Evolutionary conservation across 805 yeast genomes (phyloP), one percentile per base, ranked within the genome.

Genomic region (Spathaspora gorwiae): DNA sequence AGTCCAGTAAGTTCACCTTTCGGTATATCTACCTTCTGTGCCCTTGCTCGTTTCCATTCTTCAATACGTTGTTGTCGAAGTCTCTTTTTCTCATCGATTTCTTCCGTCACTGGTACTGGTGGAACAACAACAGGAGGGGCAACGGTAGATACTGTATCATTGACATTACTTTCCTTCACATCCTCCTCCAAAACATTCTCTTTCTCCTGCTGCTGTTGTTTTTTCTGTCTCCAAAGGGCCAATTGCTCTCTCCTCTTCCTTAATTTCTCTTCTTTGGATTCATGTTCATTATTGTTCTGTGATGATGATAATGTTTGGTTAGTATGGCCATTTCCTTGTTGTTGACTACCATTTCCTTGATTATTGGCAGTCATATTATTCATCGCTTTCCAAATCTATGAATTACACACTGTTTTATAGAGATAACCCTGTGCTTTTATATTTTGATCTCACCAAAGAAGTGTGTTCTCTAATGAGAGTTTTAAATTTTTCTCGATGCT

Each of bases 151-250:
- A 15, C 40, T 26, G 33, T 12, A 6, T 29, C 7, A 3, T 8
- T 27, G 2, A 27, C 27, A 35, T 31, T 24, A 15, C 15, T 26
- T 27, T 5, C 33, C 6, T 7, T 26, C 7, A 27, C 10, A 35
- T 26, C 13, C 14, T 26, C 6, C 3, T 5, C 19, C n/a, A 6
- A 15, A 13, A 46, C 41, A 30, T 39, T 48, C 36, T 53, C 45
- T 12, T 32, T 5, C 30, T 52, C 52, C 38, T 55, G 54, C 34
- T 57, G 57, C 42, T 66, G 65, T 35, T 70, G 70, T 56, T 79
- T 79, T 61, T 78, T 78, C 52, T 65, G 68, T 54, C 78, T 81
- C 88, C 88, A 84, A 38, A 74, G 75, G 6, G 78, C 79, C 40
- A 82, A 56, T 52, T 73, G 75, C 48, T 78, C 81, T 48, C 75